Evolutionary conservation across 805 yeast species (phyloP), one percentile per base, ranked within the genome.

Genomic region (Lachancea kluyveri): DNA sequence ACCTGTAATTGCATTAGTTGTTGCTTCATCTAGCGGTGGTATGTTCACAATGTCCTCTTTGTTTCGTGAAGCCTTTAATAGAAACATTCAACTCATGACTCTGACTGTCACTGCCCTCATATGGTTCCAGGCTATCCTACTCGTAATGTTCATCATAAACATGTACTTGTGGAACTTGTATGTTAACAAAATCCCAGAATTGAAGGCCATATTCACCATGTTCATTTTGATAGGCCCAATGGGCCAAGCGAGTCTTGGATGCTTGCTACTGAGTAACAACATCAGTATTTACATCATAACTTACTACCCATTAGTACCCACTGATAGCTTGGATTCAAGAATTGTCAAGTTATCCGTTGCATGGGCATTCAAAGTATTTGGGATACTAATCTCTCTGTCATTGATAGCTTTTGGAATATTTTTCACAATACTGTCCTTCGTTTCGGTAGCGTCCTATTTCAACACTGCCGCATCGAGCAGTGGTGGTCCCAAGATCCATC

Each of bases 211-310:
- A 2, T 79, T 79, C 50, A 69, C 87, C n/a, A 59, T 75, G 28
- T 84, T 86, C 50, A 67, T 85, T 31, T 87, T 94, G 1, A 62
- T 86, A 27, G 96, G 96, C 6, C 78, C 88, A 24, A 54, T 82
- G 50, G 95, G 95, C 12, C 96, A 87, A 57, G 94, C 92, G 1
- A 70, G 84, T 2, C 83, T 65, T 54, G 83, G 82, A 2, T 67
- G 82, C 9, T 56, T 78, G 40, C 54, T 72, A 30, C 60, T 76
- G 39, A 79, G 84, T 6, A 46, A 57, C 17, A 70, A 74, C 46
- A 45, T 42, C 33, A 47, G 46, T 34, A 24, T 36, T 11, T 54
- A 59, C 30, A 46, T 37, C 4, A 41, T 36, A 8, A 26, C 14
- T 17, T 46, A 46, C 26, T 44, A 43, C 36, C 48, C 45, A 11